Conservation (phyloP, 306 rosid species). For the Fragaria nilgerrensis region DNA sequence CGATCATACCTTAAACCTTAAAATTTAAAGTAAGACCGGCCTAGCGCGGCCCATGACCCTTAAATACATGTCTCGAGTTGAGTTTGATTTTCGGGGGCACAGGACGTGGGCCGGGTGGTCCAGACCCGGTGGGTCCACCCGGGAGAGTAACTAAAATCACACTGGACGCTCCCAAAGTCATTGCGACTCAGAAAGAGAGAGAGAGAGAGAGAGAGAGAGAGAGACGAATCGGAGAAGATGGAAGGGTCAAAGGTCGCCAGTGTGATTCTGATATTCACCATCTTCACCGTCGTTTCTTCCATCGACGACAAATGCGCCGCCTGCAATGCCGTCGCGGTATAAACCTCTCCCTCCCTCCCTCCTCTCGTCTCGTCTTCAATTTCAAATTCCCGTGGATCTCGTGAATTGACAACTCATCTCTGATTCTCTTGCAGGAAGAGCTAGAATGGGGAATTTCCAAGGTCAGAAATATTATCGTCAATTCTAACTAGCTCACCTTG, state of each 20-base stretch:
- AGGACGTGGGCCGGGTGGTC: not conserved
- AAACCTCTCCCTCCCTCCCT: not conserved
- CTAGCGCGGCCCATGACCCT: no score
- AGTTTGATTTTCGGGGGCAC: no score
- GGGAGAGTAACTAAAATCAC: not conserved
- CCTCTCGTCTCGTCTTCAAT: not conserved
- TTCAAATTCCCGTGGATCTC: not conserved
- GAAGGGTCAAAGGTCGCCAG: slow-evolving; percentile 25
- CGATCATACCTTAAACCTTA: no score
- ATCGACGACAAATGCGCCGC: slow-evolving; percentile 89
- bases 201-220: not conserved
- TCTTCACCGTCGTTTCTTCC: slow-evolving; percentile 37
- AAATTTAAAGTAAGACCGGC: no score
- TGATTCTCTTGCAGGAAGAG: slow-evolving; percentile 63
- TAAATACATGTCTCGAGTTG: no score
- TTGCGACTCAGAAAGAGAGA: not conserved
- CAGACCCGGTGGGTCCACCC: not conserved
- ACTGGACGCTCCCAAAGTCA: not conserved
- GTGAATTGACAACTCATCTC: not conserved
- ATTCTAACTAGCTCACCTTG: not conserved
- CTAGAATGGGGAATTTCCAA: slow-evolving; percentile 72
- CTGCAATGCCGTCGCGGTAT: slow-evolving; percentile 89
- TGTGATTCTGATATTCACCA: slow-evolving; percentile 36
- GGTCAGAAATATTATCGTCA: slow-evolving; percentile 34
- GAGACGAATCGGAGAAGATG: slow-evolving; percentile 21